Base-by-base conservation (phyloP, 176 grass and related monocot species). In the Zoysia pacifica region DNA sequence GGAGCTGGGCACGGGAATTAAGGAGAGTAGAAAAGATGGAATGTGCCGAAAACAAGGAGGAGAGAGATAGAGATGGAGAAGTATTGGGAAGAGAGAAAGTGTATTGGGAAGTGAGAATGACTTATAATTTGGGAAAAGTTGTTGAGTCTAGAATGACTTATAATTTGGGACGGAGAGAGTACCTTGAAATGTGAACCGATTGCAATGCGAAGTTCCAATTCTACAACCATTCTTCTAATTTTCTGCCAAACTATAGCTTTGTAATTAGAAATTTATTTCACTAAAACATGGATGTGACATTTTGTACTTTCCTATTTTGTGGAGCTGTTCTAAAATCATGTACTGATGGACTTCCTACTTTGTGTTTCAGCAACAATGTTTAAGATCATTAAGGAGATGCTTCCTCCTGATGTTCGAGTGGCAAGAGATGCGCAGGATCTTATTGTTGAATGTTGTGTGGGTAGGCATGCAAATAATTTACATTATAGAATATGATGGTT, bases 341-440 rank as follows among this genome's bases (percentile, higher is more conserved):
- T 38, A 67, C 51, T 77, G 61, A 82, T 86, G 9, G 78, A 67
- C 0, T 16, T 72, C 86, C 4, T 83, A 28, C 16, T 61, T 86
- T 82, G 10, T 53, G 6, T 87, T 87, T 85, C 89, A 99, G 96
- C 93, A 70, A 99, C 96, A 59, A 99, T 99, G 96, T 90, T 92
- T 78, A 99, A 99, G 86, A 99, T 99, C 79, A 99, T 95, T 28
- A 99, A 99, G 75, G 96, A 99, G 79, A 99, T 99, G 96, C 81
- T 99, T 62, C 96, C 96, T 11, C 90, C 96, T 49, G 96, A 99
- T 91, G 96, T 99, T 79, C 93, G 93, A 75, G 96, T 99, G 36
- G 96, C 96, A 60, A 87, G 96, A 80, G 96, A 99, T 86, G 80
- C 92, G 11, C 96, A 99, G 47, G 96, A 99, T 95, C 96, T 99